A percentile compares a stretch with the other conserved stretches of the same genome.
Conservation (phyloP, 1,139 yeast species). For the Pichia cactophila region DNA sequence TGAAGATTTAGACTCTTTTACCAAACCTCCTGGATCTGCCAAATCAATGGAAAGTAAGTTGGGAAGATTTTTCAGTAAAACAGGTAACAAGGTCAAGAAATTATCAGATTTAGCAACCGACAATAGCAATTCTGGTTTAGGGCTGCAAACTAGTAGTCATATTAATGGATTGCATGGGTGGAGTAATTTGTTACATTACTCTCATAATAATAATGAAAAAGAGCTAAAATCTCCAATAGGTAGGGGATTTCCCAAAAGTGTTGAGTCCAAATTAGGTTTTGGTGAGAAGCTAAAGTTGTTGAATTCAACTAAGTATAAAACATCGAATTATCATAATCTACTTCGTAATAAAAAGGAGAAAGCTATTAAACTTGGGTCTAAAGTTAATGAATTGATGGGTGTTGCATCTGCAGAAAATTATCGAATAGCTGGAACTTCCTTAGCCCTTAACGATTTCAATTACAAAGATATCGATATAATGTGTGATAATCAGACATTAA, state of each 20-base stretch:
- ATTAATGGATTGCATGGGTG: not conserved
- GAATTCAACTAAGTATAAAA: slow-evolving; percentile 35
- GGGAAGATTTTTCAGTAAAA: slow-evolving; percentile 18
- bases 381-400: slow-evolving; percentile 10
- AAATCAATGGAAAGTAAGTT: slow-evolving; percentile 19
- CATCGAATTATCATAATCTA: slow-evolving; percentile 27
- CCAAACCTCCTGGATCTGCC: slow-evolving; percentile 5
- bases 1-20: slow-evolving; percentile 7
- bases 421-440: slow-evolving; percentile 10
- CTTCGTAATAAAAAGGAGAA: slow-evolving; percentile 26
- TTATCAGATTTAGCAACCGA: slow-evolving; percentile 10
- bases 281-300: slow-evolving; percentile 30
- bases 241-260: slow-evolving; percentile 33
- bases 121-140: slow-evolving; percentile 9
- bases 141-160: slow-evolving; percentile 5
- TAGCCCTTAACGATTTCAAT: slow-evolving; percentile 8
- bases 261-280: slow-evolving; percentile 29
- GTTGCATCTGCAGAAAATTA: not conserved
- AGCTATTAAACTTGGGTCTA: slow-evolving; percentile 26
- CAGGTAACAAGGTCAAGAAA: slow-evolving; percentile 21
- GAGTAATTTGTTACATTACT: not conserved
- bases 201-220: slow-evolving; percentile 4
- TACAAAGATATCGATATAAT: slow-evolving; percentile 22
- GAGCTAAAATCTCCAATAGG: slow-evolving; percentile 33
- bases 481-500: slow-evolving; percentile 18